Evolutionary conservation across 2,329 filamentous ascomycete genomes (phyloP).

Genomic region (Trichophyton benhamiae): DNA sequence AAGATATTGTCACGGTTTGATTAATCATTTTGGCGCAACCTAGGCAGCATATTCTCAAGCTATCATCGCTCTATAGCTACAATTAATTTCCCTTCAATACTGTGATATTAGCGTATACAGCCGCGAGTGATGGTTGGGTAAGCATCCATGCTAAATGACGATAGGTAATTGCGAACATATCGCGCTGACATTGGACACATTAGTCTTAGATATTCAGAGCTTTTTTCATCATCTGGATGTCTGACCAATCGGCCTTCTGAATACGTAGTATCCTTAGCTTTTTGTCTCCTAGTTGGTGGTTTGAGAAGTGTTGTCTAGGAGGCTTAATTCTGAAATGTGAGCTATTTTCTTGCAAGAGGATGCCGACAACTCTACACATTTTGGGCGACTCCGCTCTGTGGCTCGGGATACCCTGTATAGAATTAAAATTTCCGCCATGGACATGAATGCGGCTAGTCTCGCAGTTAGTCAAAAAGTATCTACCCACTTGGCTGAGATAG

Average conservation of each 20-base stretch:
- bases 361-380: slow-evolving; percentile 9
- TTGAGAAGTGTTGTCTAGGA: not conserved
- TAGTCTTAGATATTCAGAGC: slow-evolving; percentile 4
- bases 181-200: not conserved
- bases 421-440: not conserved
- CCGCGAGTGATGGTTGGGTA: too few species aligned
- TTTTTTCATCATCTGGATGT: slow-evolving; percentile 8
- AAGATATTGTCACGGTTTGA: too few species aligned
- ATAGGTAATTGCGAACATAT: too few species aligned
- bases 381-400: not conserved
- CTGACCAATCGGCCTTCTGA: slow-evolving; percentile 8
- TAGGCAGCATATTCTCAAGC: too few species aligned
- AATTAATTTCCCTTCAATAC: too few species aligned
- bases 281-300: too few species aligned
- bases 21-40: too few species aligned
- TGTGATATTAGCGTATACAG: too few species aligned
- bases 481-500: slow-evolving; percentile 4
- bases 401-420: not conserved
- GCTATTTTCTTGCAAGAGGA: not conserved
- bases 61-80: too few species aligned
- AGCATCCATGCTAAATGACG: too few species aligned
- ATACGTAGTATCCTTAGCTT: slow-evolving; percentile 7
- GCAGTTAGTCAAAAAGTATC: slow-evolving; percentile 4
- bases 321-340: not conserved
- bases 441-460: not conserved